Conservation (phyloP, 1,284 basidiomycete genomes). For the Jaminaea rosea region DNA sequence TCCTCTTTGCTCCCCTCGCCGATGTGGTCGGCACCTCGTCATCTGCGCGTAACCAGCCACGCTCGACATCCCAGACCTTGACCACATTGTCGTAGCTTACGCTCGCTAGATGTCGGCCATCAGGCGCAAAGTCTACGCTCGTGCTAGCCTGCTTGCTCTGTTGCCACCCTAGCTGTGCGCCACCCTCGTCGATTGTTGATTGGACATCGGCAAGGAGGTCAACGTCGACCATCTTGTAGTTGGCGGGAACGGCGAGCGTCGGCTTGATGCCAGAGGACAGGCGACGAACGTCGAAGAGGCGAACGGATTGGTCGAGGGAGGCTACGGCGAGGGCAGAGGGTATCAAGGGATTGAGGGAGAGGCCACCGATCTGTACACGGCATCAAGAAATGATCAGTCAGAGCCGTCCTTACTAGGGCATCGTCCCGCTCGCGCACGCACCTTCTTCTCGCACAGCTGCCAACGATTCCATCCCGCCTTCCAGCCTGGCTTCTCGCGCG, state of each 20-base stretch:
- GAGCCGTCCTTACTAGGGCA: background rate
- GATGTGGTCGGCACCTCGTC: background rate
- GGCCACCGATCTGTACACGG: slow-evolving; percentile 31
- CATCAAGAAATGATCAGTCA: background rate
- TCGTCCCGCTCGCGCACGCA: background rate
- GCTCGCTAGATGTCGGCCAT: slow-evolving; percentile 31
- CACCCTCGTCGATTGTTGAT: background rate
- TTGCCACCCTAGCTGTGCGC: slow-evolving; percentile 20
- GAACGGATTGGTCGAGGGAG: slow-evolving; percentile 36
- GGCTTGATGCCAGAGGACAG: slow-evolving; percentile 17
- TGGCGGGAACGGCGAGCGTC: slow-evolving; percentile 21
- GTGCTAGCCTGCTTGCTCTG: slow-evolving; percentile 36
- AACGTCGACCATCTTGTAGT: slow-evolving; percentile 23
- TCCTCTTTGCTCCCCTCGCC: slow-evolving; percentile 15
- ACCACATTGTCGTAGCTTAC: slow-evolving; percentile 42
- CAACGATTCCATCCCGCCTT: slow-evolving; percentile 16
- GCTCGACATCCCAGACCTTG: slow-evolving; percentile 19
- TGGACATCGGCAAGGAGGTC: slow-evolving; percentile 19
- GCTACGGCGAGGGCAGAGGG: slow-evolving; percentile 40
- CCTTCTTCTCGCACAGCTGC: slow-evolving; percentile 44
- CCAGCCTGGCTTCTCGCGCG: slow-evolving; percentile 16
- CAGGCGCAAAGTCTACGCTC: slow-evolving; percentile 36
- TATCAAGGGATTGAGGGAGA: slow-evolving; percentile 30
- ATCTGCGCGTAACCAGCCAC: slow-evolving; percentile 4
- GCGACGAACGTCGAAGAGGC: slow-evolving; percentile 39